Evolutionary conservation across 306 rosid species (phyloP).

Genomic region (Gastrolobium bilobum): DNA sequence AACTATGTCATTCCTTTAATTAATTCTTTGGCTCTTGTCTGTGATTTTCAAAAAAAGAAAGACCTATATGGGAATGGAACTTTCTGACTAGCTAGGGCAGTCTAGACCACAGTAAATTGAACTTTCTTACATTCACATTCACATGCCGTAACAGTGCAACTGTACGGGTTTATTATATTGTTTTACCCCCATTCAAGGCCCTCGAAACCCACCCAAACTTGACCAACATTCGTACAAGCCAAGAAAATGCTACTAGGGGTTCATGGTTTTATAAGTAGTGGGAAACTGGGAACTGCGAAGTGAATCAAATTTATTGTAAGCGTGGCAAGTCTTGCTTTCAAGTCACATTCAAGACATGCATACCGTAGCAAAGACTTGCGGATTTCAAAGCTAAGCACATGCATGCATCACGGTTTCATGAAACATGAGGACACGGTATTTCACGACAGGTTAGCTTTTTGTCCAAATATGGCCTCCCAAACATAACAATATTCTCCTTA

Average conservation of each 20-base stretch:
- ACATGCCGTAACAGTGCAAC: conserved; percentile 12
- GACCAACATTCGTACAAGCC: conserved; percentile 55
- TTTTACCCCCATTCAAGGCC: conserved; percentile 19
- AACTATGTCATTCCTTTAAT: too few species aligned
- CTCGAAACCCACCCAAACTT: conserved; percentile 45
- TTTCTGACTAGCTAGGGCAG: conserved; percentile 37
- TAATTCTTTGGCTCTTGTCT: not conserved
- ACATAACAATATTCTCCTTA: not conserved
- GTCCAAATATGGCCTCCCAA: conserved; percentile 36
- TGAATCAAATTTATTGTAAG: conserved; percentile 22
- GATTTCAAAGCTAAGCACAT: conserved; percentile 48
- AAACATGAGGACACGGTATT: conserved; percentile 32
- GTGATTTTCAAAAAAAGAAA: not conserved
- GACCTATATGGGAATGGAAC: conserved; percentile 38
- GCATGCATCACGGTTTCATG: conserved; percentile 36
- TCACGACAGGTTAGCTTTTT: conserved; percentile 42
- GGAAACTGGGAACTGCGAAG: conserved; percentile 24
- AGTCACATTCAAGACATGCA: conserved; percentile 34
- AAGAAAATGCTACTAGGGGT: conserved; percentile 35
- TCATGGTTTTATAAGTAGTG: conserved; percentile 16
- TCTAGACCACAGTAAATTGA: not conserved
- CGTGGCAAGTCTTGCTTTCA: conserved; percentile 36
- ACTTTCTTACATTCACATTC: not conserved
- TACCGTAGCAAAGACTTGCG: not conserved
- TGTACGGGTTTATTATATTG: conserved; percentile 33